These are phyloP conservation scores for Gynochthodes officinalis DNA, from an alignment of 257 asterid genomes.

Conservation along the genomic window DNA sequence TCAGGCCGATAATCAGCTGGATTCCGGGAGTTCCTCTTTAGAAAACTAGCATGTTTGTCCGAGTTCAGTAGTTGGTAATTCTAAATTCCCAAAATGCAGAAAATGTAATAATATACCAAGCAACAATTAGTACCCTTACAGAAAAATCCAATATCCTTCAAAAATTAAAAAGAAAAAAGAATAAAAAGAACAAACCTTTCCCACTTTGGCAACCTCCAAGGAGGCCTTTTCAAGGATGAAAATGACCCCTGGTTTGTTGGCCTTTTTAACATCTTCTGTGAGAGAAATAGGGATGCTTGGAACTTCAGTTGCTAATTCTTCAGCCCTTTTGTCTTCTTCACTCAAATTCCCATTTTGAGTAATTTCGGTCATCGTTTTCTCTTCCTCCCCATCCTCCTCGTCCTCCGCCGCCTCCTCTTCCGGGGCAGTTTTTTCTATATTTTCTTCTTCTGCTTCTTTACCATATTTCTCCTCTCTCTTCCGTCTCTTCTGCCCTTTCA, in stretches of 20 bases:
- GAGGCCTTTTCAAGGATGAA: slow-evolving; percentile 85
- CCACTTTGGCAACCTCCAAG: slow-evolving; percentile 84
- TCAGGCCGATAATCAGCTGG: slow-evolving; percentile 87
- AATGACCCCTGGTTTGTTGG: slow-evolving; percentile 55
- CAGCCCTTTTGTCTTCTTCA: slow-evolving; percentile 35
- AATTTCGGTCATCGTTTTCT: slow-evolving; percentile 1
- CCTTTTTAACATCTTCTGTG: slow-evolving; percentile 26
- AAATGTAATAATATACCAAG: not conserved
- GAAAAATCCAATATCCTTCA: not conserved
- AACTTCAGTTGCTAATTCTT: slow-evolving; percentile 34
- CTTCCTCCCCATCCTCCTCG: too few relatives aligned
- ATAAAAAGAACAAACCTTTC: slow-evolving; percentile 52
- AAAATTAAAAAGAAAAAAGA: not conserved
- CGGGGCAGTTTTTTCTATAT: not conserved
- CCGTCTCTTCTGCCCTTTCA: slow-evolving; percentile 39
- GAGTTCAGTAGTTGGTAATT: slow-evolving; percentile 78
- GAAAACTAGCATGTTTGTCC: slow-evolving; percentile 66
- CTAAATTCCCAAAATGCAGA: slow-evolving; percentile 32
- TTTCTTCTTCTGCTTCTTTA: slow-evolving; percentile 18
- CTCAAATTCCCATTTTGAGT: slow-evolving; percentile 30
- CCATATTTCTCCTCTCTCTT: slow-evolving; percentile 28
- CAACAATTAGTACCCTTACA: too few relatives aligned
- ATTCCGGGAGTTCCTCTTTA: slow-evolving; percentile 48
- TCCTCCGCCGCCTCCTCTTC: slow-evolving; percentile 20
- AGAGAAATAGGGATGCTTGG: slow-evolving; percentile 66